These are phyloP conservation scores for Chaetomidium leptoderma DNA, from an alignment of 495 filamentous ascomycete species.

Conservation along the genomic window DNA sequence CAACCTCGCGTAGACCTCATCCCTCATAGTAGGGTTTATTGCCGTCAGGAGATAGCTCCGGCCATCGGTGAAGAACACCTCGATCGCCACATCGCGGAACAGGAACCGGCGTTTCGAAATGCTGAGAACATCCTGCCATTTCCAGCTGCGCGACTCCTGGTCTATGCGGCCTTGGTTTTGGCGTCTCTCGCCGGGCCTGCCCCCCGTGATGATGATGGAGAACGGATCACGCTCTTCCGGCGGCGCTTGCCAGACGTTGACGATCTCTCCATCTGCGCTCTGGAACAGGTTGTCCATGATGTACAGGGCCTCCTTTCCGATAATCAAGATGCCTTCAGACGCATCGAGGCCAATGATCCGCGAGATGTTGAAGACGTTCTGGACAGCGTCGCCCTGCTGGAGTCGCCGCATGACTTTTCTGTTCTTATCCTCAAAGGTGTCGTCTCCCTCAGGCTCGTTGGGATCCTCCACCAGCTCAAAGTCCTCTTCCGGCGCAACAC, in stretches of 20 bases:
- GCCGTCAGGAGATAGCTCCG: slow-evolving; percentile 89
- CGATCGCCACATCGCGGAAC: slow-evolving; percentile 90
- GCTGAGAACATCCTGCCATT: slow-evolving; percentile 89
- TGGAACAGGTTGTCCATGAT: slow-evolving; percentile 95
- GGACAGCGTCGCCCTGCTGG: slow-evolving; percentile 86
- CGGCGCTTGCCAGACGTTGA: slow-evolving; percentile 92
- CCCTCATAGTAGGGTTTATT: slow-evolving; percentile 63
- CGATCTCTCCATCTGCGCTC: slow-evolving; percentile 87
- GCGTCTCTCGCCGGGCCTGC: slow-evolving; percentile 60
- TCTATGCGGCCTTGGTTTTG: slow-evolving; percentile 50
- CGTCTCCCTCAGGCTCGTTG: slow-evolving; percentile 73
- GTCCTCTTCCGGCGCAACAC: slow-evolving; percentile 67
- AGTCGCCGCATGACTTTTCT: slow-evolving; percentile 93
- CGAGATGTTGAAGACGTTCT: slow-evolving; percentile 90
- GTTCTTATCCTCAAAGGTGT: slow-evolving; percentile 94
- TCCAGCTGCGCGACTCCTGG: slow-evolving; percentile 84
- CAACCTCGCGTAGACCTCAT: slow-evolving; percentile 73
- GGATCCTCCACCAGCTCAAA: slow-evolving; percentile 87
- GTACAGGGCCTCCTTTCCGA: slow-evolving; percentile 91
- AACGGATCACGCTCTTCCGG: slow-evolving; percentile 91
- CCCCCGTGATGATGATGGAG: slow-evolving; percentile 83
- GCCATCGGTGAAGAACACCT: slow-evolving; percentile 95
- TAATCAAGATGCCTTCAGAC: slow-evolving; percentile 81
- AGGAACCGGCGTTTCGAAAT: slow-evolving; percentile 95
- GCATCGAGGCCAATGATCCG: slow-evolving; percentile 90